phyloP scores from a whole-genome alignment of 495 filamentous ascomycete genomes.

The Talaromyces ruber region DNA sequence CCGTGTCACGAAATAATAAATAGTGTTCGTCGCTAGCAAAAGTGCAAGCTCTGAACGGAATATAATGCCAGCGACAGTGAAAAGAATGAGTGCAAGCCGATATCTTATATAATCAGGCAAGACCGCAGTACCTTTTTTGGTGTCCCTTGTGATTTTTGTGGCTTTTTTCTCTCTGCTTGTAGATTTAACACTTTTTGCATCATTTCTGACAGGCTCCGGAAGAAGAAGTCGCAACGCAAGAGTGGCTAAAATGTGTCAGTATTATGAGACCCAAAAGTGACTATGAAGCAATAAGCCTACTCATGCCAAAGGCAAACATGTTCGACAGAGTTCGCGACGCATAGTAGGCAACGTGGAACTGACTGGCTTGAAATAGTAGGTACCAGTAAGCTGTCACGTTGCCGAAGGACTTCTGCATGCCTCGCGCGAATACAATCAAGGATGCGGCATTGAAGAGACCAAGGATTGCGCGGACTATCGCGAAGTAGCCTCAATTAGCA shows the following conservation, averaged over 20 bases:
- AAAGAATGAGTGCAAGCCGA: constrained; percentile 53
- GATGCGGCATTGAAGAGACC: constrained; percentile 69
- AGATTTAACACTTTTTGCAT: constrained; percentile 10
- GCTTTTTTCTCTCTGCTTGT: not conserved
- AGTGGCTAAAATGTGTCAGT: constrained; percentile 42
- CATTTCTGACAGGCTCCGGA: constrained; percentile 34
- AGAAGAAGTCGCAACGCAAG: constrained; percentile 64
- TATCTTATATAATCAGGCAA: constrained; percentile 19
- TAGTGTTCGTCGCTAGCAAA: constrained; percentile 48
- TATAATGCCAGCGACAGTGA: constrained; percentile 75
- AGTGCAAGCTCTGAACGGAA: constrained; percentile 89
- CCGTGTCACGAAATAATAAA: constrained; percentile 43
- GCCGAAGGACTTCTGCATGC: constrained; percentile 62
- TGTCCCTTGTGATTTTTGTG: not conserved
- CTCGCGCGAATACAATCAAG: constrained; percentile 53
- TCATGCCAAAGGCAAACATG: constrained; percentile 88
- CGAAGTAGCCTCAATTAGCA: constrained; percentile 6
- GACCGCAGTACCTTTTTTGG: not conserved
- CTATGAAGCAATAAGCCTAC: constrained; percentile 29
- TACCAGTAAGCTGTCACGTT: constrained; percentile 70
- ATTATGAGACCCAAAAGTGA: not conserved
- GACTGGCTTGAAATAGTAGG: constrained; percentile 67
- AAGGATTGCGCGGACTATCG: constrained; percentile 62
- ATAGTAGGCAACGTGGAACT: constrained; percentile 94
- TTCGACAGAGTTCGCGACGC: constrained; percentile 89